A percentile compares a stretch with the other conserved stretches of the same genome.
These are phyloP conservation scores for Pyrenochaeta sp. DNA, from an alignment of 2,329 filamentous ascomycete genomes.

Conservation along the genomic window DNA sequence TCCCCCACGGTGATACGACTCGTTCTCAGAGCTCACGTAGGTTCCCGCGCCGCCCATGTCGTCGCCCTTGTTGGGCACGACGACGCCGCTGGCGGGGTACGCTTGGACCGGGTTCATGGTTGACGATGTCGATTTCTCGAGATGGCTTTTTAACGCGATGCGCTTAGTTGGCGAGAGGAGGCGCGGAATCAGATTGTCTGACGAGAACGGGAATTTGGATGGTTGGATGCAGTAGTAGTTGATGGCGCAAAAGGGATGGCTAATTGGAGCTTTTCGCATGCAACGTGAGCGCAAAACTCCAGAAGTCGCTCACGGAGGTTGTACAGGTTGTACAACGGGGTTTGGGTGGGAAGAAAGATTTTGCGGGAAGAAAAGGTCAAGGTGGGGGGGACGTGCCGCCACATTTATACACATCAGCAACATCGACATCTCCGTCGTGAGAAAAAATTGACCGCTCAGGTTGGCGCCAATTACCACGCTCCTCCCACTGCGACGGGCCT, in stretches of 20 bases:
- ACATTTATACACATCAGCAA: slow-evolving; percentile 27
- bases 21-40: slow-evolving; percentile 39
- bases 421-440: slow-evolving; percentile 5
- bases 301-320: slow-evolving; percentile 49
- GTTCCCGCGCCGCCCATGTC: slow-evolving; percentile 25
- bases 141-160: background rate
- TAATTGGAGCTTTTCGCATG: slow-evolving; percentile 44
- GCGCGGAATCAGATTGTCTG: too few species aligned
- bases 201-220: too few species aligned
- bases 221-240: too few species aligned
- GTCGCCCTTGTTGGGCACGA: slow-evolving; percentile 26
- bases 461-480: slow-evolving; percentile 3
- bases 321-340: slow-evolving; percentile 10
- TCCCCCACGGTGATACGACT: slow-evolving; percentile 18
- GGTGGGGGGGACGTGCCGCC: slow-evolving; percentile 21
- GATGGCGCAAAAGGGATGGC: background rate
- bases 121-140: slow-evolving; percentile 3
- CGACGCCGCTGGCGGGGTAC: slow-evolving; percentile 17
- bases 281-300: slow-evolving; percentile 52
- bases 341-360: slow-evolving; percentile 11
- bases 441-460: too few species aligned
- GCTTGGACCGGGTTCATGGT: slow-evolving; percentile 21
- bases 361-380: slow-evolving; percentile 8
- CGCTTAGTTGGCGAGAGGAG: background rate
- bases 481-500: too few species aligned